A percentile compares a stretch with the other conserved stretches of the same genome.
These are phyloP conservation scores for Lasiodiplodia theobromae DNA, from an alignment of 2,329 filamentous ascomycete genomes.

Conservation along the genomic window DNA sequence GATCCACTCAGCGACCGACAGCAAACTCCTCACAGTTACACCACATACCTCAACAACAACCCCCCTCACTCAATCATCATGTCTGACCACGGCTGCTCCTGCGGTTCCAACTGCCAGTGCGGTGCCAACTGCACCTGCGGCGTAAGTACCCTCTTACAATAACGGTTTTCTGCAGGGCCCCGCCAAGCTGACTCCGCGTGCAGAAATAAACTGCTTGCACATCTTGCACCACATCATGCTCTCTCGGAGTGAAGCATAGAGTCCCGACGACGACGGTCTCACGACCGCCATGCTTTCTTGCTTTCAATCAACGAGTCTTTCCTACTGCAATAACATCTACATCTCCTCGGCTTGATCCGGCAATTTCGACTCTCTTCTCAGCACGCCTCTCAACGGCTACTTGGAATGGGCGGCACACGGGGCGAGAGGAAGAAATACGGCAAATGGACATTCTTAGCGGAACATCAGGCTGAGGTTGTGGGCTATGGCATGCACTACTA, in stretches of 20 bases:
- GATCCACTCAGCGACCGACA: conserved; percentile 13
- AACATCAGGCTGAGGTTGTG: conserved; percentile 1
- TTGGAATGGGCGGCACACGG: neutral
- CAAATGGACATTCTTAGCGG: neutral
- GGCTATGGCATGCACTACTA: conserved; percentile 7
- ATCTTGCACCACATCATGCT: neutral
- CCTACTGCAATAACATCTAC: neutral
- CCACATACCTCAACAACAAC: conserved; percentile 8
- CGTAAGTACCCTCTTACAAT: conserved; percentile 30
- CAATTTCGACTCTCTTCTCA: neutral
- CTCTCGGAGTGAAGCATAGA: conserved; percentile 18
- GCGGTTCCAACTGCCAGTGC: conserved; percentile 35
- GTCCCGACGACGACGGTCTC: neutral
- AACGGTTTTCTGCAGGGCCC: neutral
- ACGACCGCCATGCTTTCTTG: conserved; percentile 5
- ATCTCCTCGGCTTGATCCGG: neutral
- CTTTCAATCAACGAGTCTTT: conserved; percentile 16
- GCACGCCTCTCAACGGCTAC: neutral
- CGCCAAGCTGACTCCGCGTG: conserved; percentile 9
- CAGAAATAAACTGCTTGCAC: conserved; percentile 25
- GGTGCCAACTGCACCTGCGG: conserved; percentile 36
- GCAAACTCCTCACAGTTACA: conserved; percentile 9
- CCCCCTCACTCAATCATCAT: conserved; percentile 24
- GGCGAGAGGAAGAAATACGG: neutral
- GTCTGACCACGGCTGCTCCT: conserved; percentile 32